phyloP scores from a whole-genome alignment of 768 basidiomycete species.

The Tephrocybe rancida region DNA sequence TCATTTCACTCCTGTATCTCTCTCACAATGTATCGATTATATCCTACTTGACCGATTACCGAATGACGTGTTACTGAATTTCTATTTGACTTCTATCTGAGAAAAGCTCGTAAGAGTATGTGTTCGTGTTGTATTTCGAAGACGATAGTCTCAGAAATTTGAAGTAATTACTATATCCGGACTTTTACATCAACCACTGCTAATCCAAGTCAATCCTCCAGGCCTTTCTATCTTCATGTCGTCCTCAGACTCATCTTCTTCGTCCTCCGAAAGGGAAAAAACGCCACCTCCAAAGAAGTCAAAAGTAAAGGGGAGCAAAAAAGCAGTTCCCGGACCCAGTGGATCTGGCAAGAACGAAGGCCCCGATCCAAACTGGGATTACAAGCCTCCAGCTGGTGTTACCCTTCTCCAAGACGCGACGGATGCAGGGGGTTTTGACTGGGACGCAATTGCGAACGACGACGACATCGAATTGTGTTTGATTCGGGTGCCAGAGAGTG shows the following conservation, averaged over 20 bases:
- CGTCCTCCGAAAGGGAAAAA: conserved; percentile 13
- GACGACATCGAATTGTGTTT: conserved; percentile 73
- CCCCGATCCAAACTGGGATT: conserved; percentile 57
- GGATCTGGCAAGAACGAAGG: conserved; percentile 53
- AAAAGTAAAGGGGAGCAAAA: conserved; percentile 16
- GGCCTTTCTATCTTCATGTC: conserved; percentile 9
- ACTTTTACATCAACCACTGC: not conserved
- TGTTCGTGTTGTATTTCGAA: not conserved
- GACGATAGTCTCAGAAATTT: not conserved
- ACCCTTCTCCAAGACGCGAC: conserved; percentile 45
- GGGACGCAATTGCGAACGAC: conserved; percentile 58
- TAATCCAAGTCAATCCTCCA: not conserved
- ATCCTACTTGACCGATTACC: too few species aligned
- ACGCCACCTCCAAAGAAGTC: not conserved
- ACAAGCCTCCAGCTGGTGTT: conserved; percentile 58
- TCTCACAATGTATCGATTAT: too few species aligned
- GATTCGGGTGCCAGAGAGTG: conserved; percentile 68
- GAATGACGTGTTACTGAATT: too few species aligned
- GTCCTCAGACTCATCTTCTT: conserved; percentile 16
- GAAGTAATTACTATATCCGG: not conserved
- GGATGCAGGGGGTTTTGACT: conserved; percentile 63
- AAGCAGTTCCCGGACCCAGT: conserved; percentile 7
- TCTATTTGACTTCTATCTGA: too few species aligned
- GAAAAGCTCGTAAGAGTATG: too few species aligned
- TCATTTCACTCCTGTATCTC: too few species aligned